Base-by-base conservation (phyloP, 345 rosid species). In the Pistacia integerrima region DNA sequence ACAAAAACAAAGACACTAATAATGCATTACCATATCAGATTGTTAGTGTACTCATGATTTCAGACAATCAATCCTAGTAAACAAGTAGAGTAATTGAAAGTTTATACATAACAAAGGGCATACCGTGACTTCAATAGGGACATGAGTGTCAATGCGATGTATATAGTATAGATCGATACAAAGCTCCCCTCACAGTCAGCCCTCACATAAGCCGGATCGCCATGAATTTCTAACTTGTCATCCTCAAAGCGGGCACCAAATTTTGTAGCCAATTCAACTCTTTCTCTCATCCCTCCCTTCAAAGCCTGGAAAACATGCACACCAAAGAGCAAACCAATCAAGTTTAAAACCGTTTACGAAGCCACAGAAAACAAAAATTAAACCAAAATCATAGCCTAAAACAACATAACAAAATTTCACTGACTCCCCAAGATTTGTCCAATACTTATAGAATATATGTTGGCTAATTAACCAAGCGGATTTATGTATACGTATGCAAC, bases 241-340 rank as follows among this genome's bases (percentile, higher is more conserved):
- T 55, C 76, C 25, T 28, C 25, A 8, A 20, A 72, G n/a, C 10
- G 17, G 20, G 73, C 1, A 0, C 81, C 89, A 57, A 84, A 86
- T 57, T 86, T 84, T 8, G 87, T 79, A 0, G 87, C 90, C 70
- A 92, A 38, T 57, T 88, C 88, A 62, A 87, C 92, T 57, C 69
- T 87, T 41, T 80, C 83, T 44, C 91, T 84, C 30, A 79, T 22
- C 22, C 80, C 88, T 78, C 85, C 94, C 73, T 88, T 86, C 73
- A 92, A 71, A 61, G 97, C 91, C 86, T 87, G 33, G 33, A 30
- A 30, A 73, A 11, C 61, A 11, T 11, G n/a, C 11, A 60, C 33
- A 25, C 13, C 2, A 33, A 35, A 11, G 2, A 17, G 25, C 1
- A 48, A 10, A 57, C 33, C 10, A 69, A 17, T 25, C 25, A 25